Base-by-base conservation (phyloP, 2,329 filamentous ascomycete genomes). In the Aspergillus pseudoglaucus region DNA sequence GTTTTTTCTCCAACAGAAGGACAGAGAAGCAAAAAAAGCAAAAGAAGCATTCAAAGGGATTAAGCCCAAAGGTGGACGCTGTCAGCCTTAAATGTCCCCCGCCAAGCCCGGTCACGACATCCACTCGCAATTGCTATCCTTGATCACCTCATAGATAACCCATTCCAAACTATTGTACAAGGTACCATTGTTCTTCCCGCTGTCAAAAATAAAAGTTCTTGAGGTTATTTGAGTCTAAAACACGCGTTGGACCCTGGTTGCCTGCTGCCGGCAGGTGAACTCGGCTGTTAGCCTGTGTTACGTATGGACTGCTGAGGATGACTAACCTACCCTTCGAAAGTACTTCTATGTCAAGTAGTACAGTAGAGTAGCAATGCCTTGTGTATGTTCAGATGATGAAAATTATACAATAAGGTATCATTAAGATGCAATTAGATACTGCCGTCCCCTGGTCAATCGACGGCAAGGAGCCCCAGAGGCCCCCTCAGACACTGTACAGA, bases 71-170 rank as follows among this genome's bases (percentile, higher is more conserved):
- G 25, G 25, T 12, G 52, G 22, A 49, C 49, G 53, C 50, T 49
- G 48, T 57, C 51, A 55, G 37, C 37, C 37, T 53, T 59, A 59
- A 57, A 58, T 55, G 55, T 46, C 12, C n/a, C n/a, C 33, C 44
- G 56, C 58, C 57, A 60, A 60, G 57, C 48, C 53, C 48, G 38
- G 44, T 46, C 30, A 23, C 45, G 42, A 42, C 35, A 50, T 39
- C 14, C 43, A 53, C 51, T 65, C 63, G 63, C 63, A 57, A 66
- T 66, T 52, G 51, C 46, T 48, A 50, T 50, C 46, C 52, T 50
- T 47, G 47, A 65, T 65, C 63, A 66, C 63, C 58, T 65, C 63
- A 66, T 57, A 39, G n/a, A 12, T 15, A 39, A 12, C 37, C 18
- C 17, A 9, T 30, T 30, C 25, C 25, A 30, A 30, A 30, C 25